A percentile compares a stretch with the other conserved stretches of the same genome.
Conservation (phyloP, 164 flowering plant genomes). For the Warburgia ugandensis region DNA sequence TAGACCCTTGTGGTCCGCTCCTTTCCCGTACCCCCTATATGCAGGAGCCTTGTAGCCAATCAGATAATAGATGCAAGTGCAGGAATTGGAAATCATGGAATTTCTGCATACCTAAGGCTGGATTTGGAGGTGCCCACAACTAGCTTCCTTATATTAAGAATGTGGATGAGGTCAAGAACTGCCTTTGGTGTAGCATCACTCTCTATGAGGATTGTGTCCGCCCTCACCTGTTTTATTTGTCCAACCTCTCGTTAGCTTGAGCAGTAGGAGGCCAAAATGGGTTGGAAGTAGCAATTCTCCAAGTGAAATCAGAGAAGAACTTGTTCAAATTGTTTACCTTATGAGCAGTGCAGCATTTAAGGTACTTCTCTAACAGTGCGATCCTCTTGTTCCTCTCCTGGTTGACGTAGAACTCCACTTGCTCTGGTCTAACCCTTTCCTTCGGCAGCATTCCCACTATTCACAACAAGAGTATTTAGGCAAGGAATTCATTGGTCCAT, state of each 20-base stretch:
- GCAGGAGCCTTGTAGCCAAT: too few relatives aligned
- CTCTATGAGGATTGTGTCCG: slow-evolving; percentile 66
- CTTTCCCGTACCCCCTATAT: too few relatives aligned
- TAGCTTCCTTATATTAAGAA: slow-evolving; percentile 56
- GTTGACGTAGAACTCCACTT: slow-evolving; percentile 35
- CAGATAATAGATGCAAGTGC: too few relatives aligned
- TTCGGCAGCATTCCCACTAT: slow-evolving; percentile 22
- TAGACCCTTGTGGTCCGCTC: too few relatives aligned
- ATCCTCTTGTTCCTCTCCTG: slow-evolving; percentile 53
- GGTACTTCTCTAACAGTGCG: slow-evolving; percentile 40
- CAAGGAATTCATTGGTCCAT: too few relatives aligned
- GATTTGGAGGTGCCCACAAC: slow-evolving; percentile 56
- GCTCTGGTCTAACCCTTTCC: slow-evolving; percentile 37
- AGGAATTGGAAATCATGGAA: too few relatives aligned
- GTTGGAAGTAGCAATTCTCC: too few relatives aligned
- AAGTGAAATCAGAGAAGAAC: too few relatives aligned
- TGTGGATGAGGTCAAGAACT: slow-evolving; percentile 57
- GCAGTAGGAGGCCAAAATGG: too few relatives aligned
- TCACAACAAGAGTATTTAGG: too few relatives aligned
- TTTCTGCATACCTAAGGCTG: slow-evolving; percentile 39
- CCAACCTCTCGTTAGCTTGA: too few relatives aligned
- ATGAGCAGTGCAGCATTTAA: slow-evolving; percentile 27
- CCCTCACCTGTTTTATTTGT: slow-evolving; percentile 66
- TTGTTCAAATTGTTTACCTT: slow-evolving; percentile 25
- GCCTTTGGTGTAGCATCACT: slow-evolving; percentile 54